Base-by-base conservation (phyloP, 805 yeast species). In the Metschnikowia lochheadii region DNA sequence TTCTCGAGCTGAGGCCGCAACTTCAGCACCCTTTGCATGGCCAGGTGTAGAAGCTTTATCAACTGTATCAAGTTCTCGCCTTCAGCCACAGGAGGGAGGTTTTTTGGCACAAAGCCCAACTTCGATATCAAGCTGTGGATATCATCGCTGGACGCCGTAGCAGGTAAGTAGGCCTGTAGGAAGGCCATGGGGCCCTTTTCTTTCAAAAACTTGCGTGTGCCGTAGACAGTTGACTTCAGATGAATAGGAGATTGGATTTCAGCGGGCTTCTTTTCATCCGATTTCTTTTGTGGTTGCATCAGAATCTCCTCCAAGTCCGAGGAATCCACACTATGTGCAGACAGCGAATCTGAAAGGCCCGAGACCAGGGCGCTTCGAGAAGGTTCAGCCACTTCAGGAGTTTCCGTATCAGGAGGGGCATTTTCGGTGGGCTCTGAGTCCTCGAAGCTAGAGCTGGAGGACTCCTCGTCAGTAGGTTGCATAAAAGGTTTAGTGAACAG, bases 91-190 rank as follows among this genome's bases (percentile, higher is more conserved):
- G 50, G 64, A 55, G 50, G 70, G 5, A 67, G 51, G 38, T 64
- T 64, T n/a, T 53, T 62, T 49, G 75, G 63, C 56, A 63, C 53
- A 59, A 79, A 89, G 1, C 96, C 97, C 21, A 90, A 63, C 37
- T 84, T 68, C 44, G 80, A 72, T 10, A 86, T 79, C 44, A 87
- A 68, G 42, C 70, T 72, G 31, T 82, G 63, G 3, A 87, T 72
- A 56, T 85, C 85, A 14, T 79, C 75, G 3, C 81, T 74, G 20
- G 79, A 73, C 21, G 89, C 83, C 3, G 78, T 77, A 2, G 77
- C 75, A 2, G 91, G 87, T 17, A 88, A 64, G 54, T 80, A 85
- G 44, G 73, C 72, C 49, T 81, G 81, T 40, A 89, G 63, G 58
- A 89, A 89, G 50, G 68, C 64, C 52, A 75, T 67, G 32, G 79